Conservation (phyloP, 306 rosid species). For the Cicer pinnatifidum region DNA sequence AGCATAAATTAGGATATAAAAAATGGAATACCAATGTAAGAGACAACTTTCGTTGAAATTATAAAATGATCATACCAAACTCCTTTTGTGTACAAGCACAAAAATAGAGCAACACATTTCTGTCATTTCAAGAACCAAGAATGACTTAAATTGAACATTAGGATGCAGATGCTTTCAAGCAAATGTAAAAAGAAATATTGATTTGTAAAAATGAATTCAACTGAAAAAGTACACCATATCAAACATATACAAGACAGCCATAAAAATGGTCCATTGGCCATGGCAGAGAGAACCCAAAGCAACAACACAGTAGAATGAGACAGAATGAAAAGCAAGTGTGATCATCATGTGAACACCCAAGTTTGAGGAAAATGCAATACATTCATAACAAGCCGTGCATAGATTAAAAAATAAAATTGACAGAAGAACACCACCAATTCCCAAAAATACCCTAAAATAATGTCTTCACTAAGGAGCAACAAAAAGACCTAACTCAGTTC, state of each 20-base stretch:
- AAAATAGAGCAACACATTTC: slow-evolving; percentile 27
- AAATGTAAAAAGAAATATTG: slow-evolving; percentile 35
- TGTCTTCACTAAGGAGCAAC: not conserved
- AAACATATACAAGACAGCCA: slow-evolving; percentile 26
- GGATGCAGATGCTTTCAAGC: slow-evolving; percentile 6
- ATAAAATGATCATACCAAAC: slow-evolving; percentile 5
- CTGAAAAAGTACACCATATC: not conserved
- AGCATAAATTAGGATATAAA: slow-evolving; percentile 1
- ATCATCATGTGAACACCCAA: slow-evolving; percentile 16
- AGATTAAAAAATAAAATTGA: not conserved
- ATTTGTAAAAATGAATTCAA: slow-evolving; percentile 19
- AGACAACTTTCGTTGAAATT: slow-evolving; percentile 21
- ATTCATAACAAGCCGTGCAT: not conserved
- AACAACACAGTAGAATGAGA: slow-evolving; percentile 3
- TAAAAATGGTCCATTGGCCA: not conserved
- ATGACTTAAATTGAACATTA: not conserved
- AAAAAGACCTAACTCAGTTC: slow-evolving; percentile 12
- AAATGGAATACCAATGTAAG: slow-evolving; percentile 5
- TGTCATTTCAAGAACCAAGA: slow-evolving; percentile 29
- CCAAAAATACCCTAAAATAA: slow-evolving; percentile 17
- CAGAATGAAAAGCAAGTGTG: not conserved
- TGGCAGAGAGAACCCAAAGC: slow-evolving; percentile 24
- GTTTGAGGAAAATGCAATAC: not conserved
- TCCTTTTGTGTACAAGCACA: slow-evolving; percentile 21
- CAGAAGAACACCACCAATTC: slow-evolving; percentile 19